A percentile compares a stretch with the other conserved stretches of the same genome.
Conservation (phyloP, 2,329 filamentous ascomycete genomes). For the Colletotrichum sp. region DNA sequence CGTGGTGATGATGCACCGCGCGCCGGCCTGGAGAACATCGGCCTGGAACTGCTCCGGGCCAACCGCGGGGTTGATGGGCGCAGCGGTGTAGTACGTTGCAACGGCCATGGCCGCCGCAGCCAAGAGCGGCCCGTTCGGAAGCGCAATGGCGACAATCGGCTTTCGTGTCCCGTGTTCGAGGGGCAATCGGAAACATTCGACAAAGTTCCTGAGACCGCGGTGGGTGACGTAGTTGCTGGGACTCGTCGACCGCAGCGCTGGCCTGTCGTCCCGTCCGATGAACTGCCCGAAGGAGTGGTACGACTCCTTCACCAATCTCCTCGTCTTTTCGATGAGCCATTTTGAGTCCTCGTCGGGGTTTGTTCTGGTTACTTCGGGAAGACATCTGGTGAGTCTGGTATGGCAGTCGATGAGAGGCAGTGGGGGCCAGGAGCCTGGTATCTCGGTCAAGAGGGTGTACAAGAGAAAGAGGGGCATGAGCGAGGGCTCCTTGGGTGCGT, state of each 20-base stretch:
- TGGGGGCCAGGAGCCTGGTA: slow-evolving; percentile 31
- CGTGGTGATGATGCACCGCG: slow-evolving; percentile 51
- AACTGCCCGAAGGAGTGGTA: slow-evolving; percentile 45
- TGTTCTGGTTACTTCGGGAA: slow-evolving; percentile 40
- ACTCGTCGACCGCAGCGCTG: slow-evolving; percentile 31
- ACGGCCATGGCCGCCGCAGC: slow-evolving; percentile 54
- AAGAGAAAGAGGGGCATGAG: slow-evolving; percentile 30
- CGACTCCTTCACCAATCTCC: slow-evolving; percentile 29
- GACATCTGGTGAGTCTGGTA: slow-evolving; percentile 36
- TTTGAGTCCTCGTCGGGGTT: slow-evolving; percentile 19
- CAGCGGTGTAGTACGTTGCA: slow-evolving; percentile 54
- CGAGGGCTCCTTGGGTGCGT: slow-evolving; percentile 21
- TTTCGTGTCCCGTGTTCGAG: slow-evolving; percentile 28
- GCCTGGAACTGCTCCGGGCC: slow-evolving; percentile 54
- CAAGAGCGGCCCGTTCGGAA: slow-evolving; percentile 60
- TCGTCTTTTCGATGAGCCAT: slow-evolving; percentile 23
- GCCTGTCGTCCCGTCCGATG: slow-evolving; percentile 27
- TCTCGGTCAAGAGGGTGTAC: slow-evolving; percentile 26
- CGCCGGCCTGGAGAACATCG: slow-evolving; percentile 52
- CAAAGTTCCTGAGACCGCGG: slow-evolving; percentile 32
- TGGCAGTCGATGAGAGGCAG: slow-evolving; percentile 36
- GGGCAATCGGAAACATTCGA: slow-evolving; percentile 36
- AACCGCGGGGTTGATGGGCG: slow-evolving; percentile 54
- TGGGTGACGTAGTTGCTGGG: slow-evolving; percentile 33
- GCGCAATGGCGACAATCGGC: slow-evolving; percentile 52